Conservation (phyloP, 495 filamentous ascomycete species). For the Elasticomyces elasticus region DNA sequence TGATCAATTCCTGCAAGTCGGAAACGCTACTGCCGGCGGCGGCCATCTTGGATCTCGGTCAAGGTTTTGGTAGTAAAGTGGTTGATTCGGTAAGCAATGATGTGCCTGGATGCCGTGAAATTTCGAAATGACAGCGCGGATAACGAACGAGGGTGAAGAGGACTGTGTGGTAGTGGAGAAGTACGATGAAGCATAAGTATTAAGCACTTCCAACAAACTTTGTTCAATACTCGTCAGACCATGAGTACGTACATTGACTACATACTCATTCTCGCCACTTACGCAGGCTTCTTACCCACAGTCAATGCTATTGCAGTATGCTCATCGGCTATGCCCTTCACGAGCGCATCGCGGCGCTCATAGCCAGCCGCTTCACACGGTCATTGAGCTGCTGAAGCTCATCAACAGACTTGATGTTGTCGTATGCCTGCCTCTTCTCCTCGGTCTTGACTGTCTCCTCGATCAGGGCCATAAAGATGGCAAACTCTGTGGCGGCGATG, state of each 20-base stretch:
- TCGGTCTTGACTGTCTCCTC: conserved; percentile 2
- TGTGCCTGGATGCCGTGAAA: too few species aligned
- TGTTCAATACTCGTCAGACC: background rate
- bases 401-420: conserved; percentile 4
- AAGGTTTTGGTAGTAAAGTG: background rate
- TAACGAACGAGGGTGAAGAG: too few species aligned
- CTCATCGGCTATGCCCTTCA: background rate
- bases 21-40: background rate
- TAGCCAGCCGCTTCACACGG: conserved; percentile 1
- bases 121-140: too few species aligned
- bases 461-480: conserved; percentile 1
- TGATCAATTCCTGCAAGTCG: background rate
- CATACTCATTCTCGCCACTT: background rate
- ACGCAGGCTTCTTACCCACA: background rate
- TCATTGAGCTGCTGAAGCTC: conserved; percentile 3
- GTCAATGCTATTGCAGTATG: background rate
- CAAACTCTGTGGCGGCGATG: background rate
- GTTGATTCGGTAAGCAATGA: too few species aligned
- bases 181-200: background rate
- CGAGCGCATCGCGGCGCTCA: background rate
- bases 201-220: background rate
- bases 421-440: conserved; percentile 6
- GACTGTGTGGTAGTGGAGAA: background rate
- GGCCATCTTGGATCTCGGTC: background rate
- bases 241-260: background rate